Evolutionary conservation across 2,329 filamentous ascomycete species (phyloP).

Genomic region (Colletotrichum magnum): DNA sequence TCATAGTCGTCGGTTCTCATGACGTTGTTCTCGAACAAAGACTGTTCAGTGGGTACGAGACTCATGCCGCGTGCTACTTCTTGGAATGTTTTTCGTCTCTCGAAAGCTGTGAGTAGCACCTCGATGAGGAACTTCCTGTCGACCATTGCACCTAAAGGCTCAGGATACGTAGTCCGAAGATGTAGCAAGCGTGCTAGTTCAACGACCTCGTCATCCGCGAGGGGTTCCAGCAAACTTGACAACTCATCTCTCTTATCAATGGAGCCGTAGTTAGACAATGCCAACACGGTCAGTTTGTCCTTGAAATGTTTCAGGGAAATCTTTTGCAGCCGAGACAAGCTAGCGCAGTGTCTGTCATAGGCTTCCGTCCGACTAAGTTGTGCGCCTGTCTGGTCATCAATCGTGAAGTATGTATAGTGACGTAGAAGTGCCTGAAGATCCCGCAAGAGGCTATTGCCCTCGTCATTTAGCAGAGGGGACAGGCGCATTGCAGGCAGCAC

Average conservation of each 20-base stretch:
- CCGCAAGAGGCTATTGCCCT: slow-evolving; percentile 82
- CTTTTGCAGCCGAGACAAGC: slow-evolving; percentile 84
- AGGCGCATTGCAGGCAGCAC: slow-evolving; percentile 82
- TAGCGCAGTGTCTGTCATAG: slow-evolving; percentile 84
- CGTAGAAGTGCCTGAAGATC: slow-evolving; percentile 85
- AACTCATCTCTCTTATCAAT: slow-evolving; percentile 87
- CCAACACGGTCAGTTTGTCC: slow-evolving; percentile 90
- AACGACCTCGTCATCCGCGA: slow-evolving; percentile 82
- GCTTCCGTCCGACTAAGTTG: slow-evolving; percentile 81
- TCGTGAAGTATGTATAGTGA: slow-evolving; percentile 90
- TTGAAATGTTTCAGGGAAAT: slow-evolving; percentile 86
- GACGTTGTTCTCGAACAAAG: slow-evolving; percentile 84
- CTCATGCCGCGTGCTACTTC: slow-evolving; percentile 79
- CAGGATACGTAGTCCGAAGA: slow-evolving; percentile 87
- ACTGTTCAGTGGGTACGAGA: slow-evolving; percentile 86
- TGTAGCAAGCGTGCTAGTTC: slow-evolving; percentile 79
- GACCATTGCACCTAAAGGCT: slow-evolving; percentile 73
- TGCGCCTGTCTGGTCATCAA: slow-evolving; percentile 90
- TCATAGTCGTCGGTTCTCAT: slow-evolving; percentile 89
- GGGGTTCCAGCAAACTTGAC: slow-evolving; percentile 77
- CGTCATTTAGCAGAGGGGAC: slow-evolving; percentile 83
- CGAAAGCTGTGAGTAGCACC: slow-evolving; percentile 80
- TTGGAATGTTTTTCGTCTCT: slow-evolving; percentile 85
- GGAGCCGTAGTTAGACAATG: slow-evolving; percentile 91
- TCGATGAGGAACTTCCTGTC: slow-evolving; percentile 79